phyloP scores from a whole-genome alignment of 805 yeast species.

The Candida dajiaensis region DNA sequence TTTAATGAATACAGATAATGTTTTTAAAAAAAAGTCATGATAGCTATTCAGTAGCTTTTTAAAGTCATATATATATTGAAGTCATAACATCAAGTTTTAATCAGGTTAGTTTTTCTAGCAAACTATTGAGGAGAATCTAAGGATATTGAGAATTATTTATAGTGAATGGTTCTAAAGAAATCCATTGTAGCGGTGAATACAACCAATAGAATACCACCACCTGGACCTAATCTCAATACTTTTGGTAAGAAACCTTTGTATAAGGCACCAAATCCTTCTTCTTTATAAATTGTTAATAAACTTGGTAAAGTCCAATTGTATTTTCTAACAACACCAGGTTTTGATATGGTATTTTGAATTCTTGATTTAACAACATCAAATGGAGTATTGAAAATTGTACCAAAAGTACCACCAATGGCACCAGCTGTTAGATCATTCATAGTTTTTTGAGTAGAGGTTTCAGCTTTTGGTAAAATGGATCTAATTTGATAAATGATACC shows the following conservation, averaged over 20 bases:
- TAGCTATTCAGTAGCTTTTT: not conserved
- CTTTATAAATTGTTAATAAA: conserved; percentile 64
- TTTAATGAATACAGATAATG: not conserved
- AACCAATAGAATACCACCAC: conserved; percentile 96
- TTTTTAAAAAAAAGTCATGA: not conserved
- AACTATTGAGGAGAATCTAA: too few species aligned
- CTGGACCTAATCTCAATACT: conserved; percentile 96
- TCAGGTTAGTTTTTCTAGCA: too few species aligned
- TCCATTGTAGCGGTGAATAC: conserved; percentile 96
- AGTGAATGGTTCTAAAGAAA: conserved; percentile 57
- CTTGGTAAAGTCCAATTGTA: conserved; percentile 92
- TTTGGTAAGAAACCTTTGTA: conserved; percentile 97
- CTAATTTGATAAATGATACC: conserved; percentile 91
- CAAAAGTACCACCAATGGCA: conserved; percentile 93
- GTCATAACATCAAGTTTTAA: not conserved
- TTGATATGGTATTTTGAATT: conserved; percentile 69
- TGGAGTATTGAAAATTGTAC: conserved; percentile 94
- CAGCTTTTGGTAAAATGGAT: conserved; percentile 70
- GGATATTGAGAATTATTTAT: too few species aligned
- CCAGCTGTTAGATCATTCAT: conserved; percentile 88
- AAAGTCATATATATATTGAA: not conserved
- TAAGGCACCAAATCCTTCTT: conserved; percentile 88
- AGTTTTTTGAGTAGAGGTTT: conserved; percentile 66
- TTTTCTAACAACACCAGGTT: conserved; percentile 73
- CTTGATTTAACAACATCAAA: conserved; percentile 97